Conservation (phyloP, 1,284 basidiomycete genomes). For the Athelia psychrophila region DNA sequence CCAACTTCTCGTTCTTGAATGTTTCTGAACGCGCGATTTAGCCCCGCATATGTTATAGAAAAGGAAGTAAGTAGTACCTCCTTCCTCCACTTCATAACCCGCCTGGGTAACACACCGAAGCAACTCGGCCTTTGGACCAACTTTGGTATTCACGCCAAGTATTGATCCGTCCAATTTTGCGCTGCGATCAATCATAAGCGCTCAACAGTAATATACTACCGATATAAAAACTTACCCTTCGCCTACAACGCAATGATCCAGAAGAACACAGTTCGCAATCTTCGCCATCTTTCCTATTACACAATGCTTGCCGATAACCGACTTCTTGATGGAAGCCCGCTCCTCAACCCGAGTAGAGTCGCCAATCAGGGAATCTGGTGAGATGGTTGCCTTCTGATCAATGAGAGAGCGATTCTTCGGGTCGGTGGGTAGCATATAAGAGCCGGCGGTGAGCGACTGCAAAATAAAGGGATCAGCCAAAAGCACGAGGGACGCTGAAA, state of each 20-base stretch:
- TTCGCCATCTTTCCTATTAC: slow-evolving; percentile 85
- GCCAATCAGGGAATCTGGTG: slow-evolving; percentile 82
- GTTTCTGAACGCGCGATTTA: slow-evolving; percentile 34
- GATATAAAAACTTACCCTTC: slow-evolving; percentile 62
- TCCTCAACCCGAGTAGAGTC: slow-evolving; percentile 83
- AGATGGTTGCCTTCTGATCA: slow-evolving; percentile 82
- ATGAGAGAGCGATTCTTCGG: slow-evolving; percentile 62
- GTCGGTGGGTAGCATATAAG: slow-evolving; percentile 55
- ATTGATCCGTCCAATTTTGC: slow-evolving; percentile 91
- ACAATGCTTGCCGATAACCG: slow-evolving; percentile 87
- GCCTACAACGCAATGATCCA: slow-evolving; percentile 87
- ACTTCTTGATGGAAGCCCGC: slow-evolving; percentile 83
- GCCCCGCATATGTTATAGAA: slow-evolving; percentile 2
- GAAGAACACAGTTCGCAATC: slow-evolving; percentile 82
- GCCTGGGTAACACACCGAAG: slow-evolving; percentile 86
- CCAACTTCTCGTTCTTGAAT: slow-evolving; percentile 64
- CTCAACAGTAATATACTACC: slow-evolving; percentile 3
- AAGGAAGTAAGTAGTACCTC: slow-evolving; percentile 40
- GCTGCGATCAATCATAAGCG: slow-evolving; percentile 35
- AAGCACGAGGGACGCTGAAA: slow-evolving; percentile 6
- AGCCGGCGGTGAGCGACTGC: slow-evolving; percentile 51
- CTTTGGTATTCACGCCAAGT: slow-evolving; percentile 76
- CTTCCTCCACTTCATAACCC: slow-evolving; percentile 77
- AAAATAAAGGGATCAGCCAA: slow-evolving; percentile 1
- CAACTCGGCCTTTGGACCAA: slow-evolving; percentile 80